Evolutionary conservation across 2,329 filamentous ascomycete genomes (phyloP), one percentile per base, ranked within the genome.

Genomic region (Gaeumannomyces tritici): DNA sequence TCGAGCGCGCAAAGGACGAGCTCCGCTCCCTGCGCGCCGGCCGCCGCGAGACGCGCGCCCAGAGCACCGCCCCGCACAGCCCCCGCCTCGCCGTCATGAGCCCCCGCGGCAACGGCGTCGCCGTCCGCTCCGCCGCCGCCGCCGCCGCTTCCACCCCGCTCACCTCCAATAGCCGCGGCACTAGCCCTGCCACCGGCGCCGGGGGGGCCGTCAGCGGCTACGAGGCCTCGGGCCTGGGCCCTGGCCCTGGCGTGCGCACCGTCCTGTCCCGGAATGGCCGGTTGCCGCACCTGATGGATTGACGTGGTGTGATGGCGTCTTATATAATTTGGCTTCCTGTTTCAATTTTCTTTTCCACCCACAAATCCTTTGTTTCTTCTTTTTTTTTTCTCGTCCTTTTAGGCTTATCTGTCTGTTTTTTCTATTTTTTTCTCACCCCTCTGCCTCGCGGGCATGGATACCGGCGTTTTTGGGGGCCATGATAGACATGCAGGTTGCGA

Each of bases 1-100:
- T 86, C 29, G 75, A 76, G 24, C 75, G 74, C 18, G 66, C 75
- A 28, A 77, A 73, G 62, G 79, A 84, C 21, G 83, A 86, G 69
- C 68, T 84, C 29, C 74, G 75, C 9, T 64, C 72, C 55, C 69
- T 80, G 55, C 80, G 77, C 67, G 82, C 76, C 64, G 77, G 76
- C 24, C 78, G 83, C 7, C 75, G 83, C 57, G 82, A 84, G 70
- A 86, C 83, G 4, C 74, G 83, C 47, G 79, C 81, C 67, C 76
- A 73, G 61, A 85, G 83, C 66, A 82, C 84, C 66, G 82, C 84
- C 27, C 83, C 83, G 60, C 80, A 81, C 27, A 85, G 83, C 68
- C 83, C 83, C n/a, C 77, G 81, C 8, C 74, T 80, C 65, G 75
- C 77, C 35, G 73, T 83, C 61, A 79, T 83, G 74, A 84, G 82